Evolutionary conservation across 2,329 filamentous ascomycete species (phyloP).

Genomic region (Calonectria fujianensis): DNA sequence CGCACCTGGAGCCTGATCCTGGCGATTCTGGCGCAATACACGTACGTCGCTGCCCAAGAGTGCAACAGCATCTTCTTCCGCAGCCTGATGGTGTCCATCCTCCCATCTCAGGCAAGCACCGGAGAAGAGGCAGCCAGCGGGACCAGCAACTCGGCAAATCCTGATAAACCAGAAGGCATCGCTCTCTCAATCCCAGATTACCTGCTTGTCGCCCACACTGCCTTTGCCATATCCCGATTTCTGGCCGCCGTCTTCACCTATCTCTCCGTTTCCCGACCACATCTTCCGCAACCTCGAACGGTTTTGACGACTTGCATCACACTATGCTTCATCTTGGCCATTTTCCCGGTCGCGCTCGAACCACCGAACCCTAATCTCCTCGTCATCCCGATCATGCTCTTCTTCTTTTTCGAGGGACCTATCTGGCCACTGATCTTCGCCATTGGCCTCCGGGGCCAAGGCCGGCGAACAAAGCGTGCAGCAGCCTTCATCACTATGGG

Average conservation of each 20-base stretch:
- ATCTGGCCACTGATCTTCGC: constrained; percentile 89
- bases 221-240: constrained; percentile 85
- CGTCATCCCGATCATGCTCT: constrained; percentile 78
- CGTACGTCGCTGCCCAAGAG: constrained; percentile 85
- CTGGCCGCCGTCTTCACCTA: constrained; percentile 79
- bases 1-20: constrained; percentile 78
- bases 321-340: constrained; percentile 75
- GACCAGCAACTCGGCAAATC: constrained; percentile 55
- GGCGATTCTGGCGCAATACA: constrained; percentile 85
- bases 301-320: constrained; percentile 78
- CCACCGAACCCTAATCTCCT: constrained; percentile 69
- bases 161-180: constrained; percentile 66
- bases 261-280: constrained; percentile 66
- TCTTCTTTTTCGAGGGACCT: constrained; percentile 88
- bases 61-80: constrained; percentile 77
- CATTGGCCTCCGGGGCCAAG: constrained; percentile 86
- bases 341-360: constrained; percentile 68
- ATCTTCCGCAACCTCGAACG: constrained; percentile 79
- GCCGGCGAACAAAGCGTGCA: constrained; percentile 86
- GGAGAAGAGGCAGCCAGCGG: constrained; percentile 50
- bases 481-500: constrained; percentile 86
- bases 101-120: constrained; percentile 55
- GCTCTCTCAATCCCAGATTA: constrained; percentile 77
- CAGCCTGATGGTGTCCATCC: constrained; percentile 66
- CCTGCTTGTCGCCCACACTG: constrained; percentile 82